Conservation (phyloP, 2,329 filamentous ascomycete species). For the Fusarium praegraminearum region DNA sequence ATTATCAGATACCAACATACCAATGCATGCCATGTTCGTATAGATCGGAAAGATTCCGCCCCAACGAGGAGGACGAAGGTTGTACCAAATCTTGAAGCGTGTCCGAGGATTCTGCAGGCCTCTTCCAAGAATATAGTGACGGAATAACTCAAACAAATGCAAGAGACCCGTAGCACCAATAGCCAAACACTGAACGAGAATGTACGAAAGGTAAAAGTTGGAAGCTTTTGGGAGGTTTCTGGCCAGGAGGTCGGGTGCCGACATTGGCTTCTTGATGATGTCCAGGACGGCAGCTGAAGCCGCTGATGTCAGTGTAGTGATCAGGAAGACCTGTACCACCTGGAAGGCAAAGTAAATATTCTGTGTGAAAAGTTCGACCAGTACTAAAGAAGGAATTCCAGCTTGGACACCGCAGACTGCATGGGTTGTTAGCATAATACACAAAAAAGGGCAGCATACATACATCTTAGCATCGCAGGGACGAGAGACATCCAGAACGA, state of each 20-base stretch:
- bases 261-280: conserved; percentile 72
- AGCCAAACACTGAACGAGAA: conserved; percentile 89
- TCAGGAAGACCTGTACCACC: conserved; percentile 90
- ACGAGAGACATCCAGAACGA: conserved; percentile 88
- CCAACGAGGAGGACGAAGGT: conserved; percentile 80
- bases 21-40: conserved; percentile 83
- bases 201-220: conserved; percentile 95
- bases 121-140: conserved; percentile 71
- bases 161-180: conserved; percentile 80
- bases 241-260: conserved; percentile 74
- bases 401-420: conserved; percentile 79
- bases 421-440: conserved; percentile 28
- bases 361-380: conserved; percentile 89
- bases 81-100: conserved; percentile 82
- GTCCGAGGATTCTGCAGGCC: conserved; percentile 83
- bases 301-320: conserved; percentile 84
- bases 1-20: conserved; percentile 59
- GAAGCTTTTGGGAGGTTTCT: conserved; percentile 82
- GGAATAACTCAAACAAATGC: conserved; percentile 73
- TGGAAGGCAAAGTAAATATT: conserved; percentile 93
- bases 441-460: neutral
- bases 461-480: conserved; percentile 79
- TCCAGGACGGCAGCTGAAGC: conserved; percentile 76
- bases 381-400: conserved; percentile 82
- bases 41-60: conserved; percentile 85